Evolutionary conservation across 192 early-diverging fungal species (phyloP), one percentile per base, ranked within the genome.

Genomic region (Lunasporangiospora selenospora): DNA sequence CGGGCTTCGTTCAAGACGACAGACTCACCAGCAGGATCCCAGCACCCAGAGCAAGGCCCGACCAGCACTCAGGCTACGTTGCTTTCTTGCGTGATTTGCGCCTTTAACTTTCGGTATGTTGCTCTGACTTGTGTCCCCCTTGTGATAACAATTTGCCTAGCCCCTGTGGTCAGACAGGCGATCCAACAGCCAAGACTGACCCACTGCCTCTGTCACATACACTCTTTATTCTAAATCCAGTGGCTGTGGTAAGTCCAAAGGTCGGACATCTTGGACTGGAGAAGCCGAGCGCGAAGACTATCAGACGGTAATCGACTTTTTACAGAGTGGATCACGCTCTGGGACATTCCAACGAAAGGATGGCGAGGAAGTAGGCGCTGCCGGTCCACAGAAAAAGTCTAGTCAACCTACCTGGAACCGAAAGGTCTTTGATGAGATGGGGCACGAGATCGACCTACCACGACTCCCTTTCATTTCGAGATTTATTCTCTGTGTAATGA

Each of bases 71-170:
- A n/a, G 29, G 45, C 58, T 7, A 41, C 47, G 9, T 47, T 61
- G 6, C 29, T 73, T 19, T 47, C 69, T 4, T 63, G 69, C 38
- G 49, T 79, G 16, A 75, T 75, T 29, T 53, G 66, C 46, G 77
- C 77, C 0, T 61, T 79, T 48, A 79, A 79, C 55, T 75, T 79
- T 58, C 61, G 77, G 77, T 75, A 75, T 9, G 54, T 29, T 10
- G 6, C 10, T 40, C 18, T 23, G 41, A n/a, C n/a, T n/a, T n/a
- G n/a, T n/a, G n/a, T n/a, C n/a, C n/a, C n/a, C n/a, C n/a, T n/a
- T n/a, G n/a, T n/a, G n/a, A n/a, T n/a, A n/a, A n/a, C n/a, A n/a
- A n/a, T n/a, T n/a, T n/a, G n/a, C n/a, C n/a, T n/a, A n/a, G n/a
- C n/a, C n/a, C n/a, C n/a, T n/a, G n/a, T n/a, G n/a, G n/a, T n/a